A percentile compares a stretch with the other conserved stretches of the same genome.
Conservation (phyloP, 208 protist genomes). For the Leishmania tarentolae region DNA sequence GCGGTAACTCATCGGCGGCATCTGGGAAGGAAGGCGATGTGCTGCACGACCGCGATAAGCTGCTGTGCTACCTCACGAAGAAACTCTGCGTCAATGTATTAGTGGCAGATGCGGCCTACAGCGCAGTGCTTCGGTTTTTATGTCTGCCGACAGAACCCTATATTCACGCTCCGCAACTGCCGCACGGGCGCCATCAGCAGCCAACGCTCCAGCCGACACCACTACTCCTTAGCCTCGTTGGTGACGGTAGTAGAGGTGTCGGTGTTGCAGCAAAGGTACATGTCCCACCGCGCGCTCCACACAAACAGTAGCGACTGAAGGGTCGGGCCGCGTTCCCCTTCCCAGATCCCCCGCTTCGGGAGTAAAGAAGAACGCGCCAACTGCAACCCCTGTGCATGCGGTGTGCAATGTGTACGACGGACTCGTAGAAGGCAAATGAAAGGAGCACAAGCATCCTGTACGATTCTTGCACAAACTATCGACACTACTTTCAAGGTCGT, state of each 20-base stretch:
- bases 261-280: background rate
- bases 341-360: background rate
- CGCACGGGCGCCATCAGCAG: background rate
- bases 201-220: background rate
- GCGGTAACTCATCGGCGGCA: background rate
- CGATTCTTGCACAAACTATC: background rate
- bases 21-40: background rate
- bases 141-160: conserved; percentile 1
- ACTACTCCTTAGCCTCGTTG: background rate
- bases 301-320: background rate
- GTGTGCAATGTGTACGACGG: background rate
- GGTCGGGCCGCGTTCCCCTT: background rate
- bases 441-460: background rate
- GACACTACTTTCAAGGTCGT: background rate
- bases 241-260: no score
- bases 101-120: background rate
- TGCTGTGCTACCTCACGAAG: conserved; percentile 6
- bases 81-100: background rate
- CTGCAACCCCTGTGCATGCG: background rate
- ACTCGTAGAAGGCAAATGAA: background rate
- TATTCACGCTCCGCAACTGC: background rate
- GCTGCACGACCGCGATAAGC: background rate
- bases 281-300: background rate
- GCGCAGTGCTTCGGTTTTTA: conserved; percentile 3
- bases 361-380: background rate